Evolutionary conservation across 345 rosid genomes (phyloP).

Genomic region (Salix viminalis): DNA sequence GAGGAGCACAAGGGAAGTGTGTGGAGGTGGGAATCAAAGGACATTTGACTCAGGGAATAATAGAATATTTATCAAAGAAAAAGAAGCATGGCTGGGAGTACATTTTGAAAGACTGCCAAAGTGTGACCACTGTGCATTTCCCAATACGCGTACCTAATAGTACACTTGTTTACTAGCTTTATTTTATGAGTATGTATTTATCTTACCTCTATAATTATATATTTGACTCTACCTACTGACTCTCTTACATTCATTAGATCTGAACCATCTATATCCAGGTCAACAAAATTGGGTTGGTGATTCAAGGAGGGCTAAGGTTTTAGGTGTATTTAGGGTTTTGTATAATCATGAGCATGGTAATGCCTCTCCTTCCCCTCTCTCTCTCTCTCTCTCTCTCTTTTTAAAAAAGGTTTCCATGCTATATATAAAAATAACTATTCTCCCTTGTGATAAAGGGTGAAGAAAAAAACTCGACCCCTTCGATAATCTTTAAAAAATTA

Average conservation of each 20-base stretch:
- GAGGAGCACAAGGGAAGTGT: slow-evolving; percentile 18
- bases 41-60: slow-evolving; percentile 43
- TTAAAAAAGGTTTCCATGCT: background rate
- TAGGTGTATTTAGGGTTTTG: background rate
- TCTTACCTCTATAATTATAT: background rate
- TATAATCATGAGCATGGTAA: background rate
- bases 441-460: background rate
- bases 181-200: background rate
- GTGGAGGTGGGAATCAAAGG: slow-evolving; percentile 33
- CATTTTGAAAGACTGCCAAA: slow-evolving; percentile 35
- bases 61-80: slow-evolving; percentile 28
- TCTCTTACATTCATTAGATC: background rate
- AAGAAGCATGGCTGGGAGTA: slow-evolving; percentile 9
- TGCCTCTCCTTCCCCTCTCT: background rate
- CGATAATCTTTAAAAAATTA: slow-evolving; percentile 15
- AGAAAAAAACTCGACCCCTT: background rate
- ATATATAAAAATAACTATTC: background rate
- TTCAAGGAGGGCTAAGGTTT: slow-evolving; percentile 24
- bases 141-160: slow-evolving; percentile 3
- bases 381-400: too few species aligned
- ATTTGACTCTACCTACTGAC: slow-evolving; percentile 7
- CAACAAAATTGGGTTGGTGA: slow-evolving; percentile 15
- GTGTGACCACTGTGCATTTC: slow-evolving; percentile 9
- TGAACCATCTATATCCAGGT: slow-evolving; percentile 10
- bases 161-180: background rate